These are phyloP conservation scores for Corynespora cassiicola DNA, from an alignment of 2,329 filamentous ascomycete species.

Conservation along the genomic window DNA sequence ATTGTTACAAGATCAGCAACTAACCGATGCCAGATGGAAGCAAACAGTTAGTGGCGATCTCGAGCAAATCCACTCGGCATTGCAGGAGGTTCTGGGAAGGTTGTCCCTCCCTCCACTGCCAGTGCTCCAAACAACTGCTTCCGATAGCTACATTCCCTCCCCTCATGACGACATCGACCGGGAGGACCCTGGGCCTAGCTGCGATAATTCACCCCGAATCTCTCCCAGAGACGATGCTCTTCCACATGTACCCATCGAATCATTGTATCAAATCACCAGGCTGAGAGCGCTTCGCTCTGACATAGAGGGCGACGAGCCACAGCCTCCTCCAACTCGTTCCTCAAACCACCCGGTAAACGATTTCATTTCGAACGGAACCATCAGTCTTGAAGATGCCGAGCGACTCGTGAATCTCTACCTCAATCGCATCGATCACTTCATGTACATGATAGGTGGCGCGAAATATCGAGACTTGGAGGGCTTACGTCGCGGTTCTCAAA, in stretches of 20 bases:
- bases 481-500: constrained; percentile 60
- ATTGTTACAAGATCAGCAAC: too few relatives aligned
- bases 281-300: constrained; percentile 40
- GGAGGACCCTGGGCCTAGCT: constrained; percentile 37
- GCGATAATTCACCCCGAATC: constrained; percentile 36
- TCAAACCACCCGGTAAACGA: constrained; percentile 41
- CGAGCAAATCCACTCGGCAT: constrained; percentile 35
- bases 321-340: constrained; percentile 7
- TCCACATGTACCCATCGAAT: constrained; percentile 51
- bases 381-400: constrained; percentile 52
- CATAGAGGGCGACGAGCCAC: constrained; percentile 48
- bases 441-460: constrained; percentile 54
- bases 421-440: constrained; percentile 54
- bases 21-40: constrained; percentile 28
- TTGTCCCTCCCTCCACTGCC: constrained; percentile 46
- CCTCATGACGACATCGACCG: constrained; percentile 45
- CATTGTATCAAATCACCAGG: constrained; percentile 57
- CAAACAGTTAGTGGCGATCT: constrained; percentile 32
- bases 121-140: constrained; percentile 36
- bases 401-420: constrained; percentile 51
- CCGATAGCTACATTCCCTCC: constrained; percentile 19
- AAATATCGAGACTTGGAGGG: constrained; percentile 53
- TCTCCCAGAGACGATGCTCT: constrained; percentile 35
- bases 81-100: constrained; percentile 51
- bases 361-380: constrained; percentile 58